These are phyloP conservation scores for Coemansia sp. DNA, from an alignment of 371 early-diverging fungal genomes.

Conservation along the genomic window DNA sequence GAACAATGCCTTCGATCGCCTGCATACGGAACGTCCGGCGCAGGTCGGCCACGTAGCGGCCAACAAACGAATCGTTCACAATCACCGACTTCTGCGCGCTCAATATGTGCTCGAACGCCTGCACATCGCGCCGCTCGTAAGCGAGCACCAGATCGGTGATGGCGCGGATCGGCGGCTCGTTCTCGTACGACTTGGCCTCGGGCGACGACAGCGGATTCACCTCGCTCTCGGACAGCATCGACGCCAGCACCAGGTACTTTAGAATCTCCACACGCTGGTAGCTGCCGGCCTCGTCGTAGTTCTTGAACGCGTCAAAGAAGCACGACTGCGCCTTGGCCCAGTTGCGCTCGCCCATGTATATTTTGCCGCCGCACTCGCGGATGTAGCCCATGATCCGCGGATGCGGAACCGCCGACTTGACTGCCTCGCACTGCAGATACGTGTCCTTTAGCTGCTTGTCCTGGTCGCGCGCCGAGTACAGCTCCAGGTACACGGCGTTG, in stretches of 20 bases:
- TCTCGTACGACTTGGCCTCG: constrained; percentile 95
- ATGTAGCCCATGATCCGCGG: constrained; percentile 96
- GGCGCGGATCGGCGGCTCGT: constrained; percentile 84
- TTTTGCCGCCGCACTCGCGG: constrained; percentile 96
- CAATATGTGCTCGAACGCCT: constrained; percentile 60
- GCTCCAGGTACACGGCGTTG: constrained; percentile 57
- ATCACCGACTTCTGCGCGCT: constrained; percentile 64
- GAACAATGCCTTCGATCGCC: constrained; percentile 78
- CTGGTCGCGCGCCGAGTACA: constrained; percentile 27
- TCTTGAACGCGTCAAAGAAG: constrained; percentile 96
- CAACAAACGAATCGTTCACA: constrained; percentile 88
- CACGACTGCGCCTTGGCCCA: constrained; percentile 92
- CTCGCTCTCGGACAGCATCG: constrained; percentile 90
- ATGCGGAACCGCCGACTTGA: constrained; percentile 94
- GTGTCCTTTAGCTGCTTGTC: constrained; percentile 27
- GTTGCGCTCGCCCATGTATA: constrained; percentile 94
- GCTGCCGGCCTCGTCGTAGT: constrained; percentile 96
- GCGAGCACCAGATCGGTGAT: constrained; percentile 91
- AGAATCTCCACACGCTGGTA: constrained; percentile 88
- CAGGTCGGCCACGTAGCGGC: constrained; percentile 85
- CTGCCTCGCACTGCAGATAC: constrained; percentile 82
- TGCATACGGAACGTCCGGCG: constrained; percentile 86
- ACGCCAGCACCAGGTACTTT: constrained; percentile 92
- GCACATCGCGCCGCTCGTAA: constrained; percentile 84
- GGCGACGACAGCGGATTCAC: constrained; percentile 96